These are phyloP conservation scores for Alternaria angustiovoidea DNA, from an alignment of 2,329 filamentous ascomycete species.

Conservation along the genomic window DNA sequence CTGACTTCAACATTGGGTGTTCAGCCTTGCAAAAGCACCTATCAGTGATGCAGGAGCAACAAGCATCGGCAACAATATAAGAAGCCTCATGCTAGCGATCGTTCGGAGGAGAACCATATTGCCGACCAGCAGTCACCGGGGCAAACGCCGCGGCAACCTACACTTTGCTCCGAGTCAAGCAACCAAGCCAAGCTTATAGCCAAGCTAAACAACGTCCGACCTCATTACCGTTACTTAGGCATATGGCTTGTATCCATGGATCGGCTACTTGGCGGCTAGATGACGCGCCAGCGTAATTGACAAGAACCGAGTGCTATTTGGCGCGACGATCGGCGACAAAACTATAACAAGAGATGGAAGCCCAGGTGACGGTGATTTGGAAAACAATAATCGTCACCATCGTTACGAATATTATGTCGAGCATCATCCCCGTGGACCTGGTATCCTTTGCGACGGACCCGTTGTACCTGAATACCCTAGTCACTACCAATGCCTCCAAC, in stretches of 20 bases:
- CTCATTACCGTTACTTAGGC: not conserved
- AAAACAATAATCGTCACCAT: conserved; percentile 9
- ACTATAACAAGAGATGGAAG: not conserved
- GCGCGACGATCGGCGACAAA: not conserved
- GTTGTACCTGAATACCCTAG: conserved; percentile 38
- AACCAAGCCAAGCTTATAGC: not conserved
- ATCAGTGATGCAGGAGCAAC: not conserved
- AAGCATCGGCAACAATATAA: not conserved
- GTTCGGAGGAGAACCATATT: not conserved
- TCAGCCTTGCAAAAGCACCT: not conserved
- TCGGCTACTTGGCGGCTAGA: not conserved
- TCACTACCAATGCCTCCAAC: conserved; percentile 41
- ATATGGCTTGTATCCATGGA: not conserved
- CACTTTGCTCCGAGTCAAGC: not conserved
- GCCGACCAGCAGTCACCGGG: not conserved
- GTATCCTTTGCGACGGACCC: conserved; percentile 43
- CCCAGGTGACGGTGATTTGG: not conserved
- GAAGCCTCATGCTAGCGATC: not conserved
- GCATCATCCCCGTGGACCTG: conserved; percentile 44
- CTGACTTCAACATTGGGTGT: not conserved
- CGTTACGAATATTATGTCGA: conserved; percentile 41
- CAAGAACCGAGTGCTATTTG: not conserved
- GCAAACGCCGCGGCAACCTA: conserved; percentile 1
- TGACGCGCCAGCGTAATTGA: not conserved
- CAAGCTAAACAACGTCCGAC: not conserved